Percentiles rank a stretch among this genome's conserved stretches.
These are phyloP conservation scores for Leishmania martiniquensis DNA, from an alignment of 208 protist species.

Conservation along the genomic window DNA sequence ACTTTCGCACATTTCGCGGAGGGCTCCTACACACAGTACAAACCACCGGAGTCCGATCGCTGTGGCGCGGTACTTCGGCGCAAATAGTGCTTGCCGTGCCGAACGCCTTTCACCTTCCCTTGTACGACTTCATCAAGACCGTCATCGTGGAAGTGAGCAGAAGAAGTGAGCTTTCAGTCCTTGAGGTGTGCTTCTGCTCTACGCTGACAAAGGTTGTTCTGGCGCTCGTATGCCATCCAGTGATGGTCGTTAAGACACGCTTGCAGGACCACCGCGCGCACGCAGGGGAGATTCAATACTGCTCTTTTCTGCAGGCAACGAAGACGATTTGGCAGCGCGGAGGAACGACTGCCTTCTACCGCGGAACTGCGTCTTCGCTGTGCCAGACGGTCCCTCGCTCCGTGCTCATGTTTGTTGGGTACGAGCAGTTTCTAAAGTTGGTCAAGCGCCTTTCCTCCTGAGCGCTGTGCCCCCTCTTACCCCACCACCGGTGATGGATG, in stretches of 20 bases:
- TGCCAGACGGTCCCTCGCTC: conserved; percentile 78
- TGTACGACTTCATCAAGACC: conserved; percentile 83
- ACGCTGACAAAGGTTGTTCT: conserved; percentile 64
- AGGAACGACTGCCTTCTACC: conserved; percentile 67
- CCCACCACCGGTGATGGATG: too few relatives aligned
- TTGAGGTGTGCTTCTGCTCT: conserved; percentile 68
- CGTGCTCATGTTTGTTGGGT: conserved; percentile 75
- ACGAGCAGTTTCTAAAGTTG: conserved; percentile 74
- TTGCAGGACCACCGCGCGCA: conserved; percentile 85
- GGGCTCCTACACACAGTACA: conserved; percentile 63
- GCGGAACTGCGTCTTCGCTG: conserved; percentile 67
- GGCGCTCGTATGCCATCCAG: conserved; percentile 60
- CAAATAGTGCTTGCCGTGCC: conserved; percentile 83
- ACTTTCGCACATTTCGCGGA: conserved; percentile 64
- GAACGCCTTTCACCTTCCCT: conserved; percentile 80
- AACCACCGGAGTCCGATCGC: conserved; percentile 54
- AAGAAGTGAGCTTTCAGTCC: conserved; percentile 35
- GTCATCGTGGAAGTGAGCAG: conserved; percentile 17
- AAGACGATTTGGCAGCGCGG: conserved; percentile 41
- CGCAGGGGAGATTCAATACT: conserved; percentile 68
- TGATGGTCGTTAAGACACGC: conserved; percentile 79
- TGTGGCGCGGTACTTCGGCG: conserved; percentile 82
- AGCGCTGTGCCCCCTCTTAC: background rate
- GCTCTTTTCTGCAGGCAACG: conserved; percentile 58
- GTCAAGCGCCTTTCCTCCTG: conserved; percentile 7